These are phyloP conservation scores for Aureobasidium sp. DNA, from an alignment of 2,329 filamentous ascomycete genomes.

Conservation along the genomic window DNA sequence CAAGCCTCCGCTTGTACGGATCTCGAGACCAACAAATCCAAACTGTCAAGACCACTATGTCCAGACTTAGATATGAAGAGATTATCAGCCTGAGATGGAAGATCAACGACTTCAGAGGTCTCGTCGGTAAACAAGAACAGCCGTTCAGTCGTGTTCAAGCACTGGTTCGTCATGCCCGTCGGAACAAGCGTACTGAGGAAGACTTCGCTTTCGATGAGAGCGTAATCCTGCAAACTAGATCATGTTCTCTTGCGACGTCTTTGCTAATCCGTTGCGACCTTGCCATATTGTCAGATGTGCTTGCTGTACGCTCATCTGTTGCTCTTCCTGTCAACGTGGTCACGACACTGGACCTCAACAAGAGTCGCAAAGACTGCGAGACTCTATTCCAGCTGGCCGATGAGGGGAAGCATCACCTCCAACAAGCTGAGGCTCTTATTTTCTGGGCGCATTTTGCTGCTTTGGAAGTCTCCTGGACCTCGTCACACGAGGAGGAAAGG, in stretches of 20 bases:
- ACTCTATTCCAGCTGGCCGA: conserved; percentile 36
- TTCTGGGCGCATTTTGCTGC: conserved; percentile 45
- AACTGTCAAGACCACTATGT: background rate
- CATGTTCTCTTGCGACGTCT: conserved; percentile 36
- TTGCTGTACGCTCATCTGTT: conserved; percentile 21
- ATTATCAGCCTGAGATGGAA: background rate
- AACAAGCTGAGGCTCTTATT: conserved; percentile 47
- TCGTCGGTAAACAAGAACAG: conserved; percentile 42
- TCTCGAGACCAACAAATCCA: background rate
- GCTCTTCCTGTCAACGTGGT: conserved; percentile 1
- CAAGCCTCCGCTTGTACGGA: background rate
- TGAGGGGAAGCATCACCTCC: conserved; percentile 30
- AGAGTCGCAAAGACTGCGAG: conserved; percentile 35
- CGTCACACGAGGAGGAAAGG: background rate
- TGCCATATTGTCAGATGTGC: conserved; percentile 40
- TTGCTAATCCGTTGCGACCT: conserved; percentile 47
- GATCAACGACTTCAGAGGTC: conserved; percentile 23
- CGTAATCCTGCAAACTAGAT: conserved; percentile 26
- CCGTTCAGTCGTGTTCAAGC: conserved; percentile 44
- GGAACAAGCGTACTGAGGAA: conserved; percentile 22
- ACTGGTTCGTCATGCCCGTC: conserved; percentile 37
- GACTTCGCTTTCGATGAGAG: conserved; percentile 27
- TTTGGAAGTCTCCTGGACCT: conserved; percentile 30
- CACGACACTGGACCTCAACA: conserved; percentile 28
- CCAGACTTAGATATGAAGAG: background rate